These are phyloP conservation scores for Pythium rishiriense DNA, from an alignment of 352 stramenopile genomes.

Conservation along the genomic window DNA sequence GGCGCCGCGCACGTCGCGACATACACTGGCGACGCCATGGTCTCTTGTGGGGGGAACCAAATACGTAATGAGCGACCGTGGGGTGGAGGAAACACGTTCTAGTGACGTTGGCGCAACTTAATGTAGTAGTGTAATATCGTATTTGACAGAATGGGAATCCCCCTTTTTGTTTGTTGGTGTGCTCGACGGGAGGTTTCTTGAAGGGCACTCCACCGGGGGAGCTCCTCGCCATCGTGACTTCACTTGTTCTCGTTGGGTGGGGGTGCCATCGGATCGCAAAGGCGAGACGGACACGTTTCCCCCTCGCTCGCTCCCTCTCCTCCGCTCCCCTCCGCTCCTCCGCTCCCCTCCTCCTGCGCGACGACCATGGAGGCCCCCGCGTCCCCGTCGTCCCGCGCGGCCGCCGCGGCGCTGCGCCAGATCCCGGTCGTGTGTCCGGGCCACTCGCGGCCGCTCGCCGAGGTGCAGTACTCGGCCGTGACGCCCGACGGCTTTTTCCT, in stretches of 20 bases:
- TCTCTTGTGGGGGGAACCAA: background rate
- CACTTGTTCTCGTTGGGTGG: conserved; percentile 17
- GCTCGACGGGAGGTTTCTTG: background rate
- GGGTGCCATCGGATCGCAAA: conserved; percentile 22
- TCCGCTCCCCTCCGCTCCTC: background rate
- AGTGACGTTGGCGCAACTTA: background rate
- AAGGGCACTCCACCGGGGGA: conserved; percentile 20
- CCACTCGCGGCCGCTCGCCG: conserved; percentile 77
- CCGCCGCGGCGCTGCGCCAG: conserved; percentile 50
- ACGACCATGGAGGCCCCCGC: conserved; percentile 30
- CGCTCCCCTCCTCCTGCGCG: background rate
- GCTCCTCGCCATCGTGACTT: conserved; percentile 23
- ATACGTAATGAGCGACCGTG: background rate
- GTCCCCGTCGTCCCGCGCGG: conserved; percentile 42
- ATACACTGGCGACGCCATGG: conserved; percentile 30
- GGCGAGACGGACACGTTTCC: conserved; percentile 12
- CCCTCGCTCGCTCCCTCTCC: background rate
- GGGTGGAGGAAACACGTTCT: background rate
- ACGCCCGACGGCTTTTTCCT: conserved; percentile 62
- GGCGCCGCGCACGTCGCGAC: conserved; percentile 91
- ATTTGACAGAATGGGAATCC: background rate
- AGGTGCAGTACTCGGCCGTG: conserved; percentile 71
- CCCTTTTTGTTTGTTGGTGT: conserved; percentile 8
- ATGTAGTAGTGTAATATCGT: background rate
- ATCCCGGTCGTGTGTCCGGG: conserved; percentile 87